A percentile compares a stretch with the other conserved stretches of the same genome.
These are phyloP conservation scores for Cochlearia excelsa DNA, from an alignment of 345 rosid species.

Conservation along the genomic window DNA sequence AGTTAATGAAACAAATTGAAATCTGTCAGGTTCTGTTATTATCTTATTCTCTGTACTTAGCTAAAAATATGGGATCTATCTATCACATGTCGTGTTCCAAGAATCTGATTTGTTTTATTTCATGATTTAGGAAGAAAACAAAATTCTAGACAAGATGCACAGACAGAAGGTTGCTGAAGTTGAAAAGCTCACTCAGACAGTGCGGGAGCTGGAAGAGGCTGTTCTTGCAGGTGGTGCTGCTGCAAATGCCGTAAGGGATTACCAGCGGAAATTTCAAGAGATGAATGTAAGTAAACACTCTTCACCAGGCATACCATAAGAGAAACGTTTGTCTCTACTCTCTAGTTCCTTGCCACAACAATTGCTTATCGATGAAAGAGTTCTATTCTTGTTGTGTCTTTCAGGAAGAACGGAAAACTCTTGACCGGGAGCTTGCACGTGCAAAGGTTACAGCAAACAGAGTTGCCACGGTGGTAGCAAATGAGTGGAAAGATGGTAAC, in stretches of 20 bases:
- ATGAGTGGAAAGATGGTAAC: conserved; percentile 99
- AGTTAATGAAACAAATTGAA: conserved; percentile 94
- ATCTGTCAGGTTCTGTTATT: conserved; percentile 78
- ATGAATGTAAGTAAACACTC: conserved; percentile 71
- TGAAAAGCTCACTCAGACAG: conserved; percentile 96
- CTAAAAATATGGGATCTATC: background rate
- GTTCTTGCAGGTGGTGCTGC: conserved; percentile 99
- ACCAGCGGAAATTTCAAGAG: conserved; percentile 96
- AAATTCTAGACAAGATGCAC: conserved; percentile 97
- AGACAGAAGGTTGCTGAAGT: conserved; percentile 99
- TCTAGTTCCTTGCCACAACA: background rate
- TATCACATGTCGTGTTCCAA: conserved; percentile 16
- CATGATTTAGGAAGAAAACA: conserved; percentile 81
- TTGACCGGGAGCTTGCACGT: conserved; percentile 96
- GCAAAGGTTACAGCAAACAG: conserved; percentile 98
- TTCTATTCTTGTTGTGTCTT: conserved; percentile 19
- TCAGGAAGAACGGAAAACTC: conserved; percentile 96
- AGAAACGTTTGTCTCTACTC: background rate
- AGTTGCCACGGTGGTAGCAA: conserved; percentile 97
- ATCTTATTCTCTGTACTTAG: conserved; percentile 15
- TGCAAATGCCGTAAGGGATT: conserved; percentile 99
- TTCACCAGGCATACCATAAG: background rate
- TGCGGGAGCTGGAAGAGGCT: conserved; percentile 96
- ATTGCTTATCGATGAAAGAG: conserved; percentile 6
- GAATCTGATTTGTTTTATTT: conserved; percentile 1